Evolutionary conservation across 1,139 yeast species (phyloP), one percentile per base, ranked within the genome.

Genomic region (Eremothecium coryli): DNA sequence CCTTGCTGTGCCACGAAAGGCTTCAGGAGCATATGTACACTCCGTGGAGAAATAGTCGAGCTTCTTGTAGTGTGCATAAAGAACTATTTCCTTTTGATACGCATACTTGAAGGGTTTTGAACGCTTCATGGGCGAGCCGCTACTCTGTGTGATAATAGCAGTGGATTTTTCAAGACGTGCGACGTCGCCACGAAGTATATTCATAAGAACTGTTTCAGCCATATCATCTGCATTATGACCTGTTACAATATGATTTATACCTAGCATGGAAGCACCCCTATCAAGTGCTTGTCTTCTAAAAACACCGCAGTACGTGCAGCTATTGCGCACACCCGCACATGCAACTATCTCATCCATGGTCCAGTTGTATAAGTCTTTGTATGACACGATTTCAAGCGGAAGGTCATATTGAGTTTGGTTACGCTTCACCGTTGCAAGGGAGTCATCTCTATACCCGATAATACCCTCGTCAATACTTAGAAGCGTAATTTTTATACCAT

Each of bases 211-310:
- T 0, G 99, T 93, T 55, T 93, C 99, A 0, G 99, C 99, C 82
- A 93, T 82, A 60, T 93, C 99, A 56, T 93, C 99, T 0, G 99
- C 99, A 58, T 93, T 93, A 60, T 93, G 99, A 2, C 99, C 99
- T 0, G 99, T 93, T 2, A 93, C 94, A 24, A 93, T 93, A 59
- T 93, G 99, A 42, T 70, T 68, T 32, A 93, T 86, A 0, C 79
- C 86, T 23, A 90, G 64, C 52, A 78, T 81, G n/a, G 82, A 79
- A 2, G 97, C 96, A 2, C 98, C 98, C 47, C 98, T 67, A 58
- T 93, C 99, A 33, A 93, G 64, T 0, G 98, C 97, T 58, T 93
- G 99, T 47, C 99, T 71, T 56, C 99, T 68, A 40, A 93, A 74
- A 8, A 93, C 98, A 33, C 99, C 99, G 64, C 99, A 93, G 56